These are phyloP conservation scores for Jamesozyma spencerorum DNA, from an alignment of 805 yeast species.

Conservation along the genomic window DNA sequence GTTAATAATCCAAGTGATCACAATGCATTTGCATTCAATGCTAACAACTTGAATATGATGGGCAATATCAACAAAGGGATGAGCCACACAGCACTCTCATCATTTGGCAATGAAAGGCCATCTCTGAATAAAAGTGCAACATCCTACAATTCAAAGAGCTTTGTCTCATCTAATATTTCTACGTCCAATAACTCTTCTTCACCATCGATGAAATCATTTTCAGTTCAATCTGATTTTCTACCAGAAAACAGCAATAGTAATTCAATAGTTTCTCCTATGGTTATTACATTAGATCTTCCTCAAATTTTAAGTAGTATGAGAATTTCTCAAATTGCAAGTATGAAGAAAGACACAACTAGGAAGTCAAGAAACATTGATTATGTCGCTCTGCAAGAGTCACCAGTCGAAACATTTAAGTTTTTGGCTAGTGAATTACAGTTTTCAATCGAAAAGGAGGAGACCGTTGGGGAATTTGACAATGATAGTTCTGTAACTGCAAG, in stretches of 20 bases:
- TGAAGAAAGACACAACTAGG: not conserved
- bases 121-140: constrained; percentile 8
- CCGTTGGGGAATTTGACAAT: constrained; percentile 8
- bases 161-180: not conserved
- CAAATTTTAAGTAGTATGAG: constrained; percentile 24
- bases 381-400: constrained; percentile 19
- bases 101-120: constrained; percentile 12
- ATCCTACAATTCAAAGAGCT: constrained; percentile 15
- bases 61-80: constrained; percentile 11
- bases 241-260: constrained; percentile 3
- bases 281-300: constrained; percentile 26
- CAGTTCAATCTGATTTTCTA: constrained; percentile 7
- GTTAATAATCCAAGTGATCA: not conserved
- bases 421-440: constrained; percentile 27
- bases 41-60: constrained; percentile 1
- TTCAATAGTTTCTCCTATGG: not conserved
- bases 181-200: constrained; percentile 9
- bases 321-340: constrained; percentile 10
- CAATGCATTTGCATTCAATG: not conserved
- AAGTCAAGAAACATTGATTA: constrained; percentile 3
- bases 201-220: constrained; percentile 8
- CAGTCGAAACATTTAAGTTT: constrained; percentile 27
- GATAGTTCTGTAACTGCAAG: constrained; percentile 6
- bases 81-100: constrained; percentile 12
- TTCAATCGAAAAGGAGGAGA: constrained; percentile 12